Evolutionary conservation across 768 basidiomycete species (phyloP), one percentile per base, ranked within the genome.

Genomic region (Kwoniella dendrophila): DNA sequence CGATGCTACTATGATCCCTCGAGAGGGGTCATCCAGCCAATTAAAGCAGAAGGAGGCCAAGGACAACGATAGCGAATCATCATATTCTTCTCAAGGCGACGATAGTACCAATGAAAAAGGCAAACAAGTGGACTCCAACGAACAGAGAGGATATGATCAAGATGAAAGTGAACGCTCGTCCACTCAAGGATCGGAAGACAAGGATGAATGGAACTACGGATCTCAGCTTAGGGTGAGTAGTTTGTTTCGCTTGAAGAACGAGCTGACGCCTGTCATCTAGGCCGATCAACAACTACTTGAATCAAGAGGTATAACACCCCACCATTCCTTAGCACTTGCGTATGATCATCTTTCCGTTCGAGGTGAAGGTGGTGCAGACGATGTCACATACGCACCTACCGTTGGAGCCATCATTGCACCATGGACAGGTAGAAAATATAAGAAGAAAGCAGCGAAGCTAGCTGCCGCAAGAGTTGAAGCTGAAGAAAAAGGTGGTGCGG

Each of bases 391-490:
- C 45, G 70, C 59, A 1, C 71, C 75, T 3, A 74, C 68, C 14
- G 66, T 76, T 30, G 75, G 75, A 0, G 67, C 56, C 2, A 72
- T 74, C 53, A 59, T 76, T 47, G 63, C 63, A 20, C 72, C 72
- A 18, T 72, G 70, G 70, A 67, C 66, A 2, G 59, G 56, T 2
- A 56, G 45, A 27, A 49, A 59, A 33, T 73, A 76, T 63, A 69
- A 70, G 71, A 71, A 71, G 49, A 68, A 70, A 47, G 65, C 66
- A 4, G 59, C 55, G 11, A 64, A 56, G 53, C 57, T 76, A 1
- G 63, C 68, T 2, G 48, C 54, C 14, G 74, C 70, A 0, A 29
- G 69, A 34, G 64, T 49, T 11, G 62, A 64, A 16, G 65, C 47
- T 0, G 71, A 73, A 27, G 65, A 73, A 48, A 69, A 72, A 49